Conservation (phyloP, 2,329 filamentous ascomycete genomes). For the Penicillium sp. region DNA sequence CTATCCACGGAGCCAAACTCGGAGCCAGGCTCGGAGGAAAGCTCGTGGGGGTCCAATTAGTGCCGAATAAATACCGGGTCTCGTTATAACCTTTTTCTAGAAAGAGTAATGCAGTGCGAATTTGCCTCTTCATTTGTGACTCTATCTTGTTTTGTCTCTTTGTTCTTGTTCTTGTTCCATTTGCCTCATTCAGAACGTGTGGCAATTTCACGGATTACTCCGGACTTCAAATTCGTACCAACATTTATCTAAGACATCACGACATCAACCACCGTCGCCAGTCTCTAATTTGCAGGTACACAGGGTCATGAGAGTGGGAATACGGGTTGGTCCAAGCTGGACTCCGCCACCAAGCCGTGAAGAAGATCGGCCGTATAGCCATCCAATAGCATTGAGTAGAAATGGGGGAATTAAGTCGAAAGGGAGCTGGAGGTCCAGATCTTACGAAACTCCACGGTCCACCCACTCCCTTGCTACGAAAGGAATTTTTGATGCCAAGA, state of each 20-base stretch:
- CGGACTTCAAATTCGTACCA: too few relatives aligned
- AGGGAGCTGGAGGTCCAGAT: neutral
- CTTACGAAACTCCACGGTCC: neutral
- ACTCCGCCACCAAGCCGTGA: slow-evolving; percentile 1
- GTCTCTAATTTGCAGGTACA: too few relatives aligned
- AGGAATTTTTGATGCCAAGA: neutral
- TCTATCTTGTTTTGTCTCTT: neutral
- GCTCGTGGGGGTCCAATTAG: neutral
- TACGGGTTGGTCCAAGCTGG: slow-evolving; percentile 1
- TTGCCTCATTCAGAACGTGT: neutral
- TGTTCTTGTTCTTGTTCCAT: neutral
- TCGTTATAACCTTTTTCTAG: neutral
- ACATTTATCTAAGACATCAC: too few relatives aligned
- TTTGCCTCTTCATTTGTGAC: neutral
- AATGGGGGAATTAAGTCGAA: neutral
- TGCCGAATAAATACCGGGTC: neutral
- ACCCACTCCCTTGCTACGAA: neutral
- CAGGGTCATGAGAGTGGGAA: neutral
- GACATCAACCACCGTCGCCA: too few relatives aligned
- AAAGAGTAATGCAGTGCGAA: neutral
- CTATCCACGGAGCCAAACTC: neutral
- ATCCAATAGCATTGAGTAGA: neutral
- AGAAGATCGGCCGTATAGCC: neutral
- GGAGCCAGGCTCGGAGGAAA: too few relatives aligned
- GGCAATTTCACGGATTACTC: neutral